Percentiles rank a stretch among this genome's conserved stretches.
Evolutionary conservation across 2,329 filamentous ascomycete genomes (phyloP).

Genomic region (Pleoardoris graminearum): DNA sequence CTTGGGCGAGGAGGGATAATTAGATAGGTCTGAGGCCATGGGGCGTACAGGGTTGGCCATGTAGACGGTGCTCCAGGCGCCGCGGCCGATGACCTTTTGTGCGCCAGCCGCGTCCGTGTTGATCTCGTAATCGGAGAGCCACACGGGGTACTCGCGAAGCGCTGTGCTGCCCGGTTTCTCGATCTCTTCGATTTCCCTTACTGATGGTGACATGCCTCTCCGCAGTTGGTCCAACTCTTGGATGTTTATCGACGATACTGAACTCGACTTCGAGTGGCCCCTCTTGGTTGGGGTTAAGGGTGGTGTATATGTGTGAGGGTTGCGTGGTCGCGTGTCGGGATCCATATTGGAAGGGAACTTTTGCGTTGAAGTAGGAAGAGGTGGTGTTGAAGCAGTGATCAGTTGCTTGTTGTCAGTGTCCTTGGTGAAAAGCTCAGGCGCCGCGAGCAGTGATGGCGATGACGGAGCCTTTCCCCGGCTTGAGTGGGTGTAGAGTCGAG

Average conservation of each 20-base stretch:
- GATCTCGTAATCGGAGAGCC: constrained; percentile 34
- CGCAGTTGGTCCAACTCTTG: constrained; percentile 22
- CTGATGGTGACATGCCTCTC: constrained; percentile 28
- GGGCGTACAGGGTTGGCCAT: constrained; percentile 32
- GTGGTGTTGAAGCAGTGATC: constrained; percentile 29
- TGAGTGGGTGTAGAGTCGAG: background rate
- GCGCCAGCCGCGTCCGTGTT: constrained; percentile 24
- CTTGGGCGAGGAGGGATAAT: constrained; percentile 5
- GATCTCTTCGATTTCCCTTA: constrained; percentile 20
- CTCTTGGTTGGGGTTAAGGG: constrained; percentile 33
- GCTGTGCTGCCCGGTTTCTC: constrained; percentile 27
- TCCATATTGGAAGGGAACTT: constrained; percentile 23
- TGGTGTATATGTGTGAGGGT: constrained; percentile 22
- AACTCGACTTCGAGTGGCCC: constrained; percentile 26
- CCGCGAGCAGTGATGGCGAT: constrained; percentile 1
- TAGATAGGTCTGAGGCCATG: background rate
- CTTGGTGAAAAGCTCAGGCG: constrained; percentile 6
- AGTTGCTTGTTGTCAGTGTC: constrained; percentile 2
- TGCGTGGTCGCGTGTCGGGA: constrained; percentile 3
- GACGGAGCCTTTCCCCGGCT: constrained; percentile 4
- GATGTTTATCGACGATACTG: constrained; percentile 20
- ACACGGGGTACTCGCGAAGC: constrained; percentile 27
- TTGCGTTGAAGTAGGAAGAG: constrained; percentile 27
- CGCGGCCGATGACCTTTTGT: constrained; percentile 37
- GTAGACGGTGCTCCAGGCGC: constrained; percentile 45